Evolutionary conservation across 2,329 filamentous ascomycete genomes (phyloP).

Genomic region (Hymenoscyphus repandus): DNA sequence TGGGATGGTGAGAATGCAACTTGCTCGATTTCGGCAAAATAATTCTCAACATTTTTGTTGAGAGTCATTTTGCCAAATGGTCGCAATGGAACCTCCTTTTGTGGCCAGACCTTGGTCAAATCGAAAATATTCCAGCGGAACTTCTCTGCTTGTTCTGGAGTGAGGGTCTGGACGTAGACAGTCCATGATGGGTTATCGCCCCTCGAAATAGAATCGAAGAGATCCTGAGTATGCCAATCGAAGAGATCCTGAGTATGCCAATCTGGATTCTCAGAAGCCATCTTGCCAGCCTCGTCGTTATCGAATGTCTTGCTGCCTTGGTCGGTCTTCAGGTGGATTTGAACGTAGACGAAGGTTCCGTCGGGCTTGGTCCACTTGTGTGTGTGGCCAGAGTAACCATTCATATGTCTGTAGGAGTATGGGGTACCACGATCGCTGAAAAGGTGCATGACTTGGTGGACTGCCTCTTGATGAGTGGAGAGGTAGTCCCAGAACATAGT

Average conservation of each 20-base stretch:
- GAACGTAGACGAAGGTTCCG: conserved; percentile 60
- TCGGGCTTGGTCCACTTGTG: conserved; percentile 63
- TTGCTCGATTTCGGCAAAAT: conserved; percentile 65
- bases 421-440: conserved; percentile 64
- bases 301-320: conserved; percentile 57
- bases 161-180: conserved; percentile 58
- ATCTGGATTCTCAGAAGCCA: conserved; percentile 55
- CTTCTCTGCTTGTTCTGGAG: conserved; percentile 55
- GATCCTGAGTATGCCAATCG: conserved; percentile 56
- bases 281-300: conserved; percentile 48
- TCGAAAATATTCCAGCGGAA: conserved; percentile 63
- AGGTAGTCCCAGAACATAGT: conserved; percentile 43
- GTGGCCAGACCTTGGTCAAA: conserved; percentile 65
- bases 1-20: conserved; percentile 64
- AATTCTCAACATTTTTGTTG: conserved; percentile 57
- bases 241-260: conserved; percentile 60
- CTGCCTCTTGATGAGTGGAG: conserved; percentile 54
- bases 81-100: conserved; percentile 54
- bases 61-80: conserved; percentile 58
- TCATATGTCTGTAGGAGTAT: conserved; percentile 60
- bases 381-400: conserved; percentile 63
- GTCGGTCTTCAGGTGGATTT: conserved; percentile 59
- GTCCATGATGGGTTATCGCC: conserved; percentile 60
- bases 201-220: conserved; percentile 56
- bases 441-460: conserved; percentile 60